Evolutionary conservation across 1,284 basidiomycete genomes (phyloP).

Genomic region (Austroboletus novae-zelandiae): DNA sequence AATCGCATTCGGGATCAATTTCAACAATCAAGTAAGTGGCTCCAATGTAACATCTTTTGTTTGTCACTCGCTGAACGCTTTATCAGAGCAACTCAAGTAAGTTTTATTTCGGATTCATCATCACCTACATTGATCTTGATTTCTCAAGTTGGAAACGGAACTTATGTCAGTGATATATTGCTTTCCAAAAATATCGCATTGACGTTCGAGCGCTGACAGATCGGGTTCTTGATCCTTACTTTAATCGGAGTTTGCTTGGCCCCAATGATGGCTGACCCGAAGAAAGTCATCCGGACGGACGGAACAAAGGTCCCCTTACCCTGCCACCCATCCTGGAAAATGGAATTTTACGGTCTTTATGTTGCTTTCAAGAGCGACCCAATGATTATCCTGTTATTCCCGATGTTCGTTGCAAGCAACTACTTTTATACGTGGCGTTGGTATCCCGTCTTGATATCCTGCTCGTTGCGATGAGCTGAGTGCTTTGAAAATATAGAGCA

Average conservation of each 20-base stretch:
- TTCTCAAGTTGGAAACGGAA: slow-evolving; percentile 51
- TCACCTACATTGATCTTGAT: slow-evolving; percentile 5
- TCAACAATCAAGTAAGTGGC: slow-evolving; percentile 42
- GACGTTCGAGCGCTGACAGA: slow-evolving; percentile 37
- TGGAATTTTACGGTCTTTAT: slow-evolving; percentile 51
- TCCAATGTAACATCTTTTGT: too few species aligned
- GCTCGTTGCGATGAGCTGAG: slow-evolving; percentile 2
- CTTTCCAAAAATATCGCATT: background rate
- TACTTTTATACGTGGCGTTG: slow-evolving; percentile 60
- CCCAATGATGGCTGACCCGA: slow-evolving; percentile 64
- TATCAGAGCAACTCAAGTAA: slow-evolving; percentile 24
- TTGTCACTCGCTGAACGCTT: background rate
- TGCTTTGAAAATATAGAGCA: slow-evolving; percentile 34
- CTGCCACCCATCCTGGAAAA: slow-evolving; percentile 70
- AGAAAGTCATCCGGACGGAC: slow-evolving; percentile 67
- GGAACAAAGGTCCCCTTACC: slow-evolving; percentile 62
- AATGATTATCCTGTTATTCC: slow-evolving; percentile 57
- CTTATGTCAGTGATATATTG: slow-evolving; percentile 48
- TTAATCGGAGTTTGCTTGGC: slow-evolving; percentile 64
- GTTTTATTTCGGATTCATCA: slow-evolving; percentile 1
- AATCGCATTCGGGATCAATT: slow-evolving; percentile 61
- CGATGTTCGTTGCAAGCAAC: slow-evolving; percentile 72
- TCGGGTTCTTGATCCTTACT: slow-evolving; percentile 71
- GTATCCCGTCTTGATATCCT: slow-evolving; percentile 1
- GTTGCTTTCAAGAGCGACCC: slow-evolving; percentile 56